phyloP scores from a whole-genome alignment of 2,329 filamentous ascomycete species.

The Ustulina deusta region DNA sequence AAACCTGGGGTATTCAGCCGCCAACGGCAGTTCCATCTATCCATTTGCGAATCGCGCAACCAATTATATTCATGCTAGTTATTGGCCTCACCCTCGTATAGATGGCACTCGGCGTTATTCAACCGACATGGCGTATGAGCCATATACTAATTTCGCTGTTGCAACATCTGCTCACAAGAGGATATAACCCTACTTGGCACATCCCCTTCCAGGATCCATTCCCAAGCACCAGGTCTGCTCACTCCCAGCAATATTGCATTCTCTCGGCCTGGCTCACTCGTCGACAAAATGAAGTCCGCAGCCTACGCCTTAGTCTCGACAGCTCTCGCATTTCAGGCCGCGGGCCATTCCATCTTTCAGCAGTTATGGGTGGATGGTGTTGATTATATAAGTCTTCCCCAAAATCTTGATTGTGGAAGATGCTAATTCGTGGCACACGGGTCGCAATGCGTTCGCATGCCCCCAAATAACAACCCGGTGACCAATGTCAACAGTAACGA shows the following conservation, averaged over 20 bases:
- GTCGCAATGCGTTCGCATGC: constrained; percentile 61
- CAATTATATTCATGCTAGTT: constrained; percentile 42
- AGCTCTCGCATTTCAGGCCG: constrained; percentile 55
- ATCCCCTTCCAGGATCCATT: constrained; percentile 1
- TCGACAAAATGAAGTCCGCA: constrained; percentile 54
- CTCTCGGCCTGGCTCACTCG: constrained; percentile 21
- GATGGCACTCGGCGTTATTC: constrained; percentile 43
- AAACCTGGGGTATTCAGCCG: constrained; percentile 47
- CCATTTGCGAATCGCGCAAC: constrained; percentile 36
- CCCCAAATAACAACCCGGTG: constrained; percentile 64
- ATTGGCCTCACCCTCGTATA: constrained; percentile 40
- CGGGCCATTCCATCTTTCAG: constrained; percentile 65
- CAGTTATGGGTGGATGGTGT: constrained; percentile 63
- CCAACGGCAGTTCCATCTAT: constrained; percentile 43
- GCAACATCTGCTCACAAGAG: constrained; percentile 13
- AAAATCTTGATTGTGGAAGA: neutral
- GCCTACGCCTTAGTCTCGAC: constrained; percentile 51
- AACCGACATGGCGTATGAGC: constrained; percentile 38
- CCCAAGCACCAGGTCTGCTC: constrained; percentile 29
- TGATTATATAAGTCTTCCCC: constrained; percentile 51
- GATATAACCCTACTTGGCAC: constrained; percentile 33
- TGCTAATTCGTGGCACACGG: constrained; percentile 51
- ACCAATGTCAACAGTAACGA: constrained; percentile 57
- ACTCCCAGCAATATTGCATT: constrained; percentile 13
- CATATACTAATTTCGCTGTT: constrained; percentile 31